These are phyloP conservation scores for Pisolithus tinctorius DNA, from an alignment of 768 basidiomycete species.

Conservation along the genomic window DNA sequence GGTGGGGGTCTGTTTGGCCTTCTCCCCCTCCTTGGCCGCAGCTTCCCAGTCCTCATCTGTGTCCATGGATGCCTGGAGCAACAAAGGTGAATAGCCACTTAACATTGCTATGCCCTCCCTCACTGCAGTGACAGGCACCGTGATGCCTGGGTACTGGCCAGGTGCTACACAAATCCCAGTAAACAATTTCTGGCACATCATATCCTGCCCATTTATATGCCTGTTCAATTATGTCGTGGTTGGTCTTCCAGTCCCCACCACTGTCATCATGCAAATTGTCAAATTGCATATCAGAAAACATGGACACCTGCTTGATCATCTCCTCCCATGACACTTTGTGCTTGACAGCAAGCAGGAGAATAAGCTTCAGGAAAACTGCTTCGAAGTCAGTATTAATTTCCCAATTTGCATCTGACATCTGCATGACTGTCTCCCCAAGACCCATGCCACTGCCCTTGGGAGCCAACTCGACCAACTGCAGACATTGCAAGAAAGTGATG, in stretches of 20 bases:
- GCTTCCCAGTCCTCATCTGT: slow-evolving; percentile 36
- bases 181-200: too few relatives aligned
- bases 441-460: slow-evolving; percentile 20
- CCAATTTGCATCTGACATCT: slow-evolving; percentile 37
- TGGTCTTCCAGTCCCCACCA: slow-evolving; percentile 46
- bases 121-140: too few relatives aligned
- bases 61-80: slow-evolving; percentile 71
- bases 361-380: slow-evolving; percentile 53
- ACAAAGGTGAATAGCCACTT: slow-evolving; percentile 60
- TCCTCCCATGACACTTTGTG: slow-evolving; percentile 55
- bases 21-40: slow-evolving; percentile 22
- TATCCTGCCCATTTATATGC: too few relatives aligned
- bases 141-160: too few relatives aligned
- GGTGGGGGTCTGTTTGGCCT: slow-evolving; percentile 29
- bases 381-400: slow-evolving; percentile 54
- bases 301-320: slow-evolving; percentile 70
- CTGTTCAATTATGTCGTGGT: slow-evolving; percentile 47
- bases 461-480: slow-evolving; percentile 46
- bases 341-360: slow-evolving; percentile 54
- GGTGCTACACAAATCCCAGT: too few relatives aligned
- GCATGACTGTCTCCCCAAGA: slow-evolving; percentile 31
- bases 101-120: slow-evolving; percentile 66
- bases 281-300: slow-evolving; percentile 80
- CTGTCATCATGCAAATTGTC: slow-evolving; percentile 27
- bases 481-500: slow-evolving; percentile 58